Base-by-base conservation (phyloP, 768 basidiomycete genomes). In the Kwoniella sp. region DNA sequence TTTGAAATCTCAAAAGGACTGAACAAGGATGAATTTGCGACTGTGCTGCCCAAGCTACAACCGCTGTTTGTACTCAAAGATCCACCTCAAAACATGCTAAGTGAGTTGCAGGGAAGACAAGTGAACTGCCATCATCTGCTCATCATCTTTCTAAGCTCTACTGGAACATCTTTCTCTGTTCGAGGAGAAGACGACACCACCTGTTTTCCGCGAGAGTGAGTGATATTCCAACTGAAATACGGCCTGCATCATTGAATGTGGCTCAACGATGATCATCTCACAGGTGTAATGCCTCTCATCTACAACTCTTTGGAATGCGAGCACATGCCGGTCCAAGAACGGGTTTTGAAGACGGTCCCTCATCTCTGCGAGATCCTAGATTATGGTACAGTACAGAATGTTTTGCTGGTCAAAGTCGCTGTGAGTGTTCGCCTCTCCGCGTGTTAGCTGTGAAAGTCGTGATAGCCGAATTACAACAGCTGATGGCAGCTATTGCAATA, bases 251-350 rank as follows among this genome's bases (percentile, higher is more conserved):
- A 17, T 52, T n/a, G 15, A 7, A 40, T 37, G 8, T 40, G 2
- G 17, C 59, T 48, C 19, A 25, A 33, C 33, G 13, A 33, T 21
- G 17, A 49, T 26, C 13, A 3, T 27, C 12, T 22, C 7, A 6
- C 74, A 97, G 95, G 92, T 83, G 91, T 99, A n/a, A 84, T 99
- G 67, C 92, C 93, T 0, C 83, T 99, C 40, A 90, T 99, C 19
- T 99, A 99, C 77, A 91, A 91, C 76, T 92, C 96, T 1, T 83
- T 99, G 53, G 96, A 97, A 66, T 90, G 91, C n/a, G 96, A 98
- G 54, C 92, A 96, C 81, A 85, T 89, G 0, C 81, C 88, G 57
- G 90, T 98, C 12, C 92, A 96, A 84, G 95, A 98, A 80, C 87
- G 88, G 64, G 95, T 91, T 2, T 81, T 99, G 47, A 87, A 87